phyloP scores from a whole-genome alignment of 1,284 basidiomycete genomes.

The Ceratorhiza oryzae-sativae region DNA sequence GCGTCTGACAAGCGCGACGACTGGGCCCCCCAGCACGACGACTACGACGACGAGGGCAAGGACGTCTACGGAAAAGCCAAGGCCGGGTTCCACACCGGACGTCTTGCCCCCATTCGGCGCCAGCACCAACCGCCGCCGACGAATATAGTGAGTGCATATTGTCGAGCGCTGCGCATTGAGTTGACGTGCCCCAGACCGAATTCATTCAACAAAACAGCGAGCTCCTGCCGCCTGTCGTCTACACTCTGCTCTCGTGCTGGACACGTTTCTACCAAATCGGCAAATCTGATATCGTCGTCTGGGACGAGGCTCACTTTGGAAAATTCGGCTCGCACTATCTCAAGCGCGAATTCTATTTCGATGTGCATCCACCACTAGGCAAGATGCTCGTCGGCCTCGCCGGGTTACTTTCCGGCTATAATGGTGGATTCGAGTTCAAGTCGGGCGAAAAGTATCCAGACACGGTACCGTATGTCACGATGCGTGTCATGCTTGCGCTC shows the following conservation, averaged over 20 bases:
- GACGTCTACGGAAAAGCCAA: slow-evolving; percentile 70
- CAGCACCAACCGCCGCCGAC: slow-evolving; percentile 71
- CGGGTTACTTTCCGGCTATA: slow-evolving; percentile 89
- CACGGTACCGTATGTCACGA: slow-evolving; percentile 88
- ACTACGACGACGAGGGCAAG: slow-evolving; percentile 76
- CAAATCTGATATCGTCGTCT: slow-evolving; percentile 85
- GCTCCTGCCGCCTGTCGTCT: slow-evolving; percentile 81
- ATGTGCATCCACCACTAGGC: slow-evolving; percentile 97
- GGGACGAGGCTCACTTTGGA: slow-evolving; percentile 99
- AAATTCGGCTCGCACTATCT: slow-evolving; percentile 97
- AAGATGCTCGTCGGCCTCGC: slow-evolving; percentile 98
- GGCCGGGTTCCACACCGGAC: slow-evolving; percentile 57
- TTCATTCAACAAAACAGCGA: slow-evolving; percentile 84
- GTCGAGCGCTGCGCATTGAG: neutral
- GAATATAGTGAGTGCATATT: slow-evolving; percentile 63
- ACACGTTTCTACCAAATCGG: slow-evolving; percentile 96
- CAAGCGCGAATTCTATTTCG: slow-evolving; percentile 95
- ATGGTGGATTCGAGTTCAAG: slow-evolving; percentile 94
- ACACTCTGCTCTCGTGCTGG: slow-evolving; percentile 92
- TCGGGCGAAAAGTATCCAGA: slow-evolving; percentile 88
- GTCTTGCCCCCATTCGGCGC: slow-evolving; percentile 67
- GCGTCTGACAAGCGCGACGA: slow-evolving; percentile 30
- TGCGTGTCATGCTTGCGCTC: slow-evolving; percentile 92
- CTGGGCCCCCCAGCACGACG: slow-evolving; percentile 43
- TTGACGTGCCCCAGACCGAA: slow-evolving; percentile 63